Evolutionary conservation across 1,139 yeast species (phyloP), one percentile per base, ranked within the genome.

Genomic region (Nakaseomyces bracarensis): DNA sequence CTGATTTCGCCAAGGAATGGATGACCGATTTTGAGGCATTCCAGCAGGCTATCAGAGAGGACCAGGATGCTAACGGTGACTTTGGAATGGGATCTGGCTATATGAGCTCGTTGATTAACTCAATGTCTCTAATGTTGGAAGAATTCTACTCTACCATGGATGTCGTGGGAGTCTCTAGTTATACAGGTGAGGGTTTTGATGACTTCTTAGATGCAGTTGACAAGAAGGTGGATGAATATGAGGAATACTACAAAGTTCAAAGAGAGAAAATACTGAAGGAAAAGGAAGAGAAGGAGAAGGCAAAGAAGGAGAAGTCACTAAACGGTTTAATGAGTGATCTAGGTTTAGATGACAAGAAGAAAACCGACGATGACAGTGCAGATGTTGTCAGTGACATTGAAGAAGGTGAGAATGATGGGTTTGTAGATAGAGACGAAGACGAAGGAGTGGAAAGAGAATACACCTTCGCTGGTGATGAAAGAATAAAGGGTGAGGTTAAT

Each of bases 21-120:
- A 87, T 93, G 97, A 75, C 81, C 3, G 98, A 93, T 64, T 93
- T 93, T 63, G 97, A 91, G 63, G 71, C 77, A 15, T 93, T 93
- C 68, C 98, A 91, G 63, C 68, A 66, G 29, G 95, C 95, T 1
- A 68, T 89, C 46, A 71, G 73, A 51, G 70, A 71, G 30, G 82
- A 81, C 55, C 73, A 70, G 45, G 74, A 82, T 36, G 63, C 76
- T 44, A 79, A 77, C 51, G 82, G 79, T 41, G 79, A 75, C 44
- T 65, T 71, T 9, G 83, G 83, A 16, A 70, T 77, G 52, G 83
- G 89, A 2, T 79, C 91, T 1, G 96, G 96, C 2, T 93, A 91
- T 64, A 91, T 93, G 98, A 79, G 86, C 41, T 85, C 96, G 1
- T 69, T 93, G 42, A 84, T 93, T 49, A 89, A 89, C 64, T 86